A percentile compares a stretch with the other conserved stretches of the same genome.
Conservation (phyloP, 495 filamentous ascomycete species). For the Talaromyces adpressus region DNA sequence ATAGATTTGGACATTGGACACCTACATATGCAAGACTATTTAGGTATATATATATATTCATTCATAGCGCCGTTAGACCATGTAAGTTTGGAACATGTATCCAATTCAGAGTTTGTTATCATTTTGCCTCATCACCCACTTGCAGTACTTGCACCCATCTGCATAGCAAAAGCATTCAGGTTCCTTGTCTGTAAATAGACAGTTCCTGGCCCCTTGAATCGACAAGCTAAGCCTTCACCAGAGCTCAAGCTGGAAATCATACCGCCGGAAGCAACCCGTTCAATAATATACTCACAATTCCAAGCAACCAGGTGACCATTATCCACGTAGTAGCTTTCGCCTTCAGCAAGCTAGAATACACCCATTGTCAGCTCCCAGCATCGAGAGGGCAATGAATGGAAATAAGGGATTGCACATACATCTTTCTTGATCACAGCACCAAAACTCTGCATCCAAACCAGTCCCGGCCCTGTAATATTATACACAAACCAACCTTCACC, state of each 20-base stretch:
- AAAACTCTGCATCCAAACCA: conserved; percentile 86
- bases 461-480: conserved; percentile 69
- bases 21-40: too few species aligned
- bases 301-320: conserved; percentile 96
- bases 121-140: conserved; percentile 12
- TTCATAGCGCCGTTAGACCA: too few species aligned
- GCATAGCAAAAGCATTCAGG: conserved; percentile 48
- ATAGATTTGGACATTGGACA: too few species aligned
- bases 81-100: too few species aligned
- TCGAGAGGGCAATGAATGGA: conserved; percentile 1
- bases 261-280: conserved; percentile 83
- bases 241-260: conserved; percentile 73
- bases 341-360: conserved; percentile 52
- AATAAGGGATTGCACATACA: conserved; percentile 42
- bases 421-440: conserved; percentile 95
- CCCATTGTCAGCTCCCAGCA: conserved; percentile 1
- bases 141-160: conserved; percentile 26
- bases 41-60: too few species aligned
- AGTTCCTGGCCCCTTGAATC: conserved; percentile 85
- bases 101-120: too few species aligned
- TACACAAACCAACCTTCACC: conserved; percentile 92
- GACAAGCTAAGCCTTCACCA: conserved; percentile 86
- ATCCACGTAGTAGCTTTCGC: conserved; percentile 85
- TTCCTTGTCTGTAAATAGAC: conserved; percentile 95
- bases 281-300: conserved; percentile 87